A percentile compares a stretch with the other conserved stretches of the same genome.
Evolutionary conservation across 2,329 filamentous ascomycete genomes (phyloP).

Genomic region (Trichophyton rubrum): DNA sequence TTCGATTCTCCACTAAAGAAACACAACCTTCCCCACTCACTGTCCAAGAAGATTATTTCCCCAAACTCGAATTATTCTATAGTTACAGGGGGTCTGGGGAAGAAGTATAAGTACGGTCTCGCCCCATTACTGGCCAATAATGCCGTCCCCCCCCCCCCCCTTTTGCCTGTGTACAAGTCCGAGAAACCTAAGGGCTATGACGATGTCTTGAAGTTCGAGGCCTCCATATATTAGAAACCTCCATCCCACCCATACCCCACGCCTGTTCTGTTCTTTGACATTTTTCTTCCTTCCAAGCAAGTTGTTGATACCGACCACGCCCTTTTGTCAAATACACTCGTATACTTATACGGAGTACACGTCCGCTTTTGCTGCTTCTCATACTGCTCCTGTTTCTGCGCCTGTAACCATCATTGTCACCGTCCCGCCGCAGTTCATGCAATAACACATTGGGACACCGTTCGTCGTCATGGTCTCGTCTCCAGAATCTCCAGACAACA

Average conservation of each 20-base stretch:
- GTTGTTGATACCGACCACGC: not conserved
- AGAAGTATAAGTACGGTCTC: conserved; percentile 3
- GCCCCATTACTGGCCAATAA: conserved; percentile 1
- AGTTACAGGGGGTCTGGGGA: not conserved
- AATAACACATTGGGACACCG: not conserved
- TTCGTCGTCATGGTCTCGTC: conserved; percentile 7
- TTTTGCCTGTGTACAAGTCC: not conserved
- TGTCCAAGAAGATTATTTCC: conserved; percentile 1
- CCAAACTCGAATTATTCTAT: not conserved
- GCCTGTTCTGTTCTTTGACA: not conserved
- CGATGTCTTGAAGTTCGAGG: not conserved
- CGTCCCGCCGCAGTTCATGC: not conserved
- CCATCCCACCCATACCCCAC: conserved; percentile 1
- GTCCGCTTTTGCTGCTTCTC: not conserved
- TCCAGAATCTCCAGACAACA: conserved; percentile 16
- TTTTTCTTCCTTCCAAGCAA: not conserved
- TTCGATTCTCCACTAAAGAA: not conserved
- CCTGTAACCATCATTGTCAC: not conserved
- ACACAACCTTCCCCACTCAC: not conserved
- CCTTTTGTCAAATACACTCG: not conserved
- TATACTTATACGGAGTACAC: not conserved
- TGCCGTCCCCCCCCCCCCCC: not conserved
- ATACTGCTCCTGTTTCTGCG: not conserved
- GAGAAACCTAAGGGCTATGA: not conserved
- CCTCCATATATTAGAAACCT: conserved; percentile 1